Evolutionary conservation across 345 rosid genomes (phyloP).

Genomic region (Gynandropsis gynandra): DNA sequence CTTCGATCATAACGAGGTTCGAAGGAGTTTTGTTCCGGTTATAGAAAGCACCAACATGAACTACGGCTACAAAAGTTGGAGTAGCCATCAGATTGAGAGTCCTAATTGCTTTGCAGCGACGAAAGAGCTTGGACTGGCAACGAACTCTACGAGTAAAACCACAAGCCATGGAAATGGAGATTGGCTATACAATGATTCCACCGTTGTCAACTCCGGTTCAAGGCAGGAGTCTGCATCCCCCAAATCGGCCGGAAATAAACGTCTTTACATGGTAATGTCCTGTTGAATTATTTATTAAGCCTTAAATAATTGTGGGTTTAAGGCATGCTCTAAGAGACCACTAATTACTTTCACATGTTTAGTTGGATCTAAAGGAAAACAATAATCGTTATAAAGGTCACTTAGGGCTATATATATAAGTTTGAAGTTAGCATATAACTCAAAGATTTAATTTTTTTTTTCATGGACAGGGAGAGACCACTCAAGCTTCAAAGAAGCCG

Average conservation of each 20-base stretch:
- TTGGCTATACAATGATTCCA: constrained; percentile 50
- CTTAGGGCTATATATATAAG: no score
- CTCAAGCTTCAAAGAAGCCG: constrained; percentile 45
- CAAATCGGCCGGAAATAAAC: constrained; percentile 38
- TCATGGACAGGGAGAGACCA: constrained; percentile 39
- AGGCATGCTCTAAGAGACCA: neutral
- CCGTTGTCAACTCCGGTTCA: constrained; percentile 30
- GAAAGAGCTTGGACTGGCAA: constrained; percentile 23
- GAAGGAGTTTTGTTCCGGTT: no score
- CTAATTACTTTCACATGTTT: no score
- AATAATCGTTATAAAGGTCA: no score
- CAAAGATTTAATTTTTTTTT: no score
- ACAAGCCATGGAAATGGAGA: constrained; percentile 26
- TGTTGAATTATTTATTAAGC: no score
- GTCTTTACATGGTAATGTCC: constrained; percentile 35
- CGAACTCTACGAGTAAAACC: constrained; percentile 15
- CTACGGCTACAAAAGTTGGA: constrained; percentile 25
- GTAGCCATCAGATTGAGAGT: constrained; percentile 22
- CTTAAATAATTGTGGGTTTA: no score
- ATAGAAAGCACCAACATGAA: constrained; percentile 18
- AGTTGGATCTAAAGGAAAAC: no score
- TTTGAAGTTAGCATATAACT: no score
- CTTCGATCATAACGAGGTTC: constrained; percentile 34
- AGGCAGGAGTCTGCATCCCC: constrained; percentile 28
- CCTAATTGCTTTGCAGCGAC: constrained; percentile 34